Base-by-base conservation (phyloP, 345 rosid genomes). In the Jatropha curcas region DNA sequence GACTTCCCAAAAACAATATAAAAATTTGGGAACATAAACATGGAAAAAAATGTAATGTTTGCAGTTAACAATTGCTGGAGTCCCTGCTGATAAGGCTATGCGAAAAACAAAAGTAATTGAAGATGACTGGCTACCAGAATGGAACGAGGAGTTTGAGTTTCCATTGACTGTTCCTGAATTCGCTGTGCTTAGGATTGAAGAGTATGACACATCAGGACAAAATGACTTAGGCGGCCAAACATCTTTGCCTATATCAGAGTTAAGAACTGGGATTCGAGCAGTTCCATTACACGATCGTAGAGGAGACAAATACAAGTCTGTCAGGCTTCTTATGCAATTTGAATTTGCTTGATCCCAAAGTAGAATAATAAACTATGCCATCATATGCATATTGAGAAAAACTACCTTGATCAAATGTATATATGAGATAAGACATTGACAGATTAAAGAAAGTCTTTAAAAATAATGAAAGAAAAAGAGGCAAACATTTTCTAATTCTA, bases 151-250 rank as follows among this genome's bases (percentile, higher is more conserved):
- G 63, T 90, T 87, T 27, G 70, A 63, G 48, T 88, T 88, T 75
- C 68, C 25, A 2, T 75, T 90, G 7, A 63, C 72, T 1, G 83
- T 80, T 64, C 89, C 91, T 2, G 88, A 87, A 74, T 39, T 88
- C 68, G 91, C 90, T 7, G 37, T 90, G 63, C 89, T 88, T 41
- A 65, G 88, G 37, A 76, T 90, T 41, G 80, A 82, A 51, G 96
- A 90, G 63, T 67, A 75, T 25, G 91, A 90, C 62, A 58, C 70
- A 1, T 27, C 83, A 0, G 77, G 84, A 33, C 19, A n/a, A 3
- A 71, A 59, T n/a, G 92, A 83, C 75, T 87, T 88, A 43, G 96
- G 82, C 45, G 91, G 90, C 51, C 90, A 84, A 50, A 84, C 82
- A 5, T 82, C 79, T 67, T 64, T 82, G 34, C 85, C 85, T 0